These are phyloP conservation scores for Saussurea involucrata DNA, from an alignment of 129 eudicot species.

Conservation along the genomic window DNA sequence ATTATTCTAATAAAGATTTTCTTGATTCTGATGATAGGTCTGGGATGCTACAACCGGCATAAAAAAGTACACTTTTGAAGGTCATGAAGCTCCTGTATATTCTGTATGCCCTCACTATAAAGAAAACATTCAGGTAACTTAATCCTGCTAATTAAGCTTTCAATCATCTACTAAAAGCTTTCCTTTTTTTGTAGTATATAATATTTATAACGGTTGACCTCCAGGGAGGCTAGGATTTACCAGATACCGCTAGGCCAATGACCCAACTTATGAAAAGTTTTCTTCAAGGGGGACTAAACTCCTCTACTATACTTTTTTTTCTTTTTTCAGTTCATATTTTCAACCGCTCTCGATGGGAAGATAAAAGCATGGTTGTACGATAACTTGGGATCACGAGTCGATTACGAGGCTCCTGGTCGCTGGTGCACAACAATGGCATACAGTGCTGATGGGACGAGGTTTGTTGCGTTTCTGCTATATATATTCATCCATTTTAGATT, in stretches of 20 bases:
- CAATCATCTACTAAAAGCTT: background rate
- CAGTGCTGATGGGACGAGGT: constrained; percentile 90
- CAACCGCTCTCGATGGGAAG: constrained; percentile 90
- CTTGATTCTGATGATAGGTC: constrained; percentile 43
- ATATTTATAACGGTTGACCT: background rate
- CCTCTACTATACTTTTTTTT: background rate
- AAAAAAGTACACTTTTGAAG: constrained; percentile 72
- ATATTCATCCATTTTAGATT: background rate
- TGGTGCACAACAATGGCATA: constrained; percentile 91
- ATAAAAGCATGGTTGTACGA: constrained; percentile 95
- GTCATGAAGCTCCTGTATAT: constrained; percentile 85
- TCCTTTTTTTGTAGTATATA: background rate
- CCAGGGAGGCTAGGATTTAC: background rate
- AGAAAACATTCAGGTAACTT: constrained; percentile 78
- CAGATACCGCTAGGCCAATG: no score
- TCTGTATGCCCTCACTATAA: constrained; percentile 90
- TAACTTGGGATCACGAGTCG: constrained; percentile 84
- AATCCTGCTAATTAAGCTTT: background rate
- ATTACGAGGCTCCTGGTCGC: constrained; percentile 84
- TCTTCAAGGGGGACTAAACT: background rate
- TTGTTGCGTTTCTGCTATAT: background rate
- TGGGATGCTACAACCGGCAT: constrained; percentile 79
- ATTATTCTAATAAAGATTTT: constrained; percentile 5
- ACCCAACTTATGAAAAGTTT: background rate
- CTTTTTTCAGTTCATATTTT: constrained; percentile 62